Conservation (phyloP, 306 rosid species). For the Abrus pulchellus region DNA sequence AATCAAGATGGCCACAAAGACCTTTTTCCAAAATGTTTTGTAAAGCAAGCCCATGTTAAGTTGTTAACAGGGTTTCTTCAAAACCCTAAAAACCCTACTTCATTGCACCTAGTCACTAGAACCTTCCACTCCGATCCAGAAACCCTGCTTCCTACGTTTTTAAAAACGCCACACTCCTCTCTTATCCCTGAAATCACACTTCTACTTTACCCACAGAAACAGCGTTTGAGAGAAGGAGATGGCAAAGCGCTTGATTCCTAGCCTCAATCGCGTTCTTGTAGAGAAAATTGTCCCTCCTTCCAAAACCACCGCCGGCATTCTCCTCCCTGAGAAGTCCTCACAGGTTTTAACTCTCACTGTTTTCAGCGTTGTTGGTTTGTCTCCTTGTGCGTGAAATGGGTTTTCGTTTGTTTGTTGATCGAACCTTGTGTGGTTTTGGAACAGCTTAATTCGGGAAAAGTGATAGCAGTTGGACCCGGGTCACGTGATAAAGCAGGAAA, state of each 20-base stretch:
- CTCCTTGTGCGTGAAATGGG: no score
- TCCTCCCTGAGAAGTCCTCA: constrained; percentile 81
- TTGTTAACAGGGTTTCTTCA: background rate
- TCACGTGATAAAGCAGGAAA: constrained; percentile 71
- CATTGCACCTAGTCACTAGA: constrained; percentile 47
- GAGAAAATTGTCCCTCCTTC: constrained; percentile 89
- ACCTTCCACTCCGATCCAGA: constrained; percentile 67
- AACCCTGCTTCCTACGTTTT: background rate
- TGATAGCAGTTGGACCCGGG: constrained; percentile 90
- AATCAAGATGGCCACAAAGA: no score
- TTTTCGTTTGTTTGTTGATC: background rate
- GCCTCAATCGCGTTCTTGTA: constrained; percentile 75
- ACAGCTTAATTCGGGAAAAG: constrained; percentile 90
- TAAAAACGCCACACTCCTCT: background rate
- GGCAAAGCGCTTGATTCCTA: constrained; percentile 92
- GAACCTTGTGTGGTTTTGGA: constrained; percentile 1
- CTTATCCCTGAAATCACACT: background rate
- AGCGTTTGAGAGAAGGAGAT: constrained; percentile 40
- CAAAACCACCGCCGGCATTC: constrained; percentile 84
- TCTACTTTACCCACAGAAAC: background rate
- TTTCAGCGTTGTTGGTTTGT: background rate
- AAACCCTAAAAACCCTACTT: constrained; percentile 61
- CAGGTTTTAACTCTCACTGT: constrained; percentile 58
- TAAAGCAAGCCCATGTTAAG: no score
- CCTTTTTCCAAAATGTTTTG: no score